These are phyloP conservation scores for Dichomitus squalens DNA, from an alignment of 1,284 basidiomycete genomes.

Conservation along the genomic window DNA sequence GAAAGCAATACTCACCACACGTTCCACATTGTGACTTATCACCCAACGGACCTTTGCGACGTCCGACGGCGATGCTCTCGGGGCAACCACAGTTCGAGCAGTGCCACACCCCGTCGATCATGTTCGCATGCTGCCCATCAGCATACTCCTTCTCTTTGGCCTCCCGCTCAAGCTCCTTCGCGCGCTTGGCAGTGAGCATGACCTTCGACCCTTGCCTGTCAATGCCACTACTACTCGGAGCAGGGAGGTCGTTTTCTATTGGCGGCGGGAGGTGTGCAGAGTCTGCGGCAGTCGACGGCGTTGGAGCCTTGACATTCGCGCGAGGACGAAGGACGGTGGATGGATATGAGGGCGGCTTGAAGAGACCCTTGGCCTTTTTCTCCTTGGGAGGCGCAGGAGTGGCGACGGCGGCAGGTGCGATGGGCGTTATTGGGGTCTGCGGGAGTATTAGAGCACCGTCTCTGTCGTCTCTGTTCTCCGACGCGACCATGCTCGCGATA, in stretches of 20 bases:
- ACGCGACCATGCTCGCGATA: conserved; percentile 84
- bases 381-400: conserved; percentile 43
- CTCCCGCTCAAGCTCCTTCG: conserved; percentile 76
- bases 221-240: conserved; percentile 38
- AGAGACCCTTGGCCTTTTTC: conserved; percentile 71
- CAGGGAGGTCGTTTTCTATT: conserved; percentile 58
- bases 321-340: conserved; percentile 56
- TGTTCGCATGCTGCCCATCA: conserved; percentile 80
- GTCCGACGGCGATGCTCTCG: conserved; percentile 79
- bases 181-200: conserved; percentile 56
- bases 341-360: conserved; percentile 69
- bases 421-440: conserved; percentile 44
- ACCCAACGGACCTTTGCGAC: conserved; percentile 87
- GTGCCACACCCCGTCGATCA: conserved; percentile 87
- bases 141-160: conserved; percentile 81
- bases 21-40: conserved; percentile 90
- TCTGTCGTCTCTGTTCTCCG: conserved; percentile 54
- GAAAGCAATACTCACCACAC: conserved; percentile 68
- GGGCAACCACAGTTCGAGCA: conserved; percentile 92
- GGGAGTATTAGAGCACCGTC: conserved; percentile 56
- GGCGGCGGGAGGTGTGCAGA: conserved; percentile 55
- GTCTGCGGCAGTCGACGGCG: conserved; percentile 67
- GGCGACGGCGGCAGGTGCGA: conserved; percentile 30
- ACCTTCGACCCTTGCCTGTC: conserved; percentile 49
- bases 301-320: conserved; percentile 58